Evolutionary conservation across 1,284 basidiomycete genomes (phyloP).

Genomic region (Caloboletus firmus): DNA sequence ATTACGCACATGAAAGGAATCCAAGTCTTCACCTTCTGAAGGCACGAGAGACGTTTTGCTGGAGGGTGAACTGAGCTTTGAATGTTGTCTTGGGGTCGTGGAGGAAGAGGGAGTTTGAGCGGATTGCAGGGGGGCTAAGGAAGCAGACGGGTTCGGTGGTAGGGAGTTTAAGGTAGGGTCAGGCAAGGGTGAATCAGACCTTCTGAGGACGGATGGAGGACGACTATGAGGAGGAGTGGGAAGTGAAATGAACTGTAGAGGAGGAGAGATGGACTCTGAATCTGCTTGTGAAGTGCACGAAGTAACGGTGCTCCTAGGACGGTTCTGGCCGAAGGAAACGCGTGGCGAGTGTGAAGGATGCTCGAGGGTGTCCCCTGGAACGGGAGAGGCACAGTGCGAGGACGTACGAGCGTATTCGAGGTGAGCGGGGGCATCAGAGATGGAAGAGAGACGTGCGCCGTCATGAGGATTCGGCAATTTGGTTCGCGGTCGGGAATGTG

Average conservation of each 20-base stretch:
- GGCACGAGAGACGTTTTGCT: slow-evolving; percentile 63
- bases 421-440: slow-evolving; percentile 12
- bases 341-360: slow-evolving; percentile 31
- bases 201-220: slow-evolving; percentile 24
- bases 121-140: slow-evolving; percentile 24
- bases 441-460: slow-evolving; percentile 6
- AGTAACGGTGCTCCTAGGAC: slow-evolving; percentile 28
- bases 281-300: slow-evolving; percentile 29
- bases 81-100: slow-evolving; percentile 39
- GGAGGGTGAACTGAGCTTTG: slow-evolving; percentile 39
- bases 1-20: slow-evolving; percentile 83
- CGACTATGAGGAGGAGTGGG: slow-evolving; percentile 37
- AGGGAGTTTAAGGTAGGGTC: slow-evolving; percentile 16
- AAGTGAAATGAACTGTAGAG: slow-evolving; percentile 22
- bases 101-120: slow-evolving; percentile 36
- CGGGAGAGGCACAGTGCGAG: slow-evolving; percentile 7
- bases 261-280: slow-evolving; percentile 22
- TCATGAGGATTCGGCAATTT: slow-evolving; percentile 22
- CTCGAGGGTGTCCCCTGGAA: slow-evolving; percentile 19
- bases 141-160: slow-evolving; percentile 12
- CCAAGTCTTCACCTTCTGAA: slow-evolving; percentile 78
- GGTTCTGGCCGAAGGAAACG: slow-evolving; percentile 20
- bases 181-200: slow-evolving; percentile 26
- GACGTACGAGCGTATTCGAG: slow-evolving; percentile 9
- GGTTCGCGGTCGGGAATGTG: slow-evolving; percentile 9